Conservation (phyloP, 179 eudicot genomes). For the Camellia oleifera region DNA sequence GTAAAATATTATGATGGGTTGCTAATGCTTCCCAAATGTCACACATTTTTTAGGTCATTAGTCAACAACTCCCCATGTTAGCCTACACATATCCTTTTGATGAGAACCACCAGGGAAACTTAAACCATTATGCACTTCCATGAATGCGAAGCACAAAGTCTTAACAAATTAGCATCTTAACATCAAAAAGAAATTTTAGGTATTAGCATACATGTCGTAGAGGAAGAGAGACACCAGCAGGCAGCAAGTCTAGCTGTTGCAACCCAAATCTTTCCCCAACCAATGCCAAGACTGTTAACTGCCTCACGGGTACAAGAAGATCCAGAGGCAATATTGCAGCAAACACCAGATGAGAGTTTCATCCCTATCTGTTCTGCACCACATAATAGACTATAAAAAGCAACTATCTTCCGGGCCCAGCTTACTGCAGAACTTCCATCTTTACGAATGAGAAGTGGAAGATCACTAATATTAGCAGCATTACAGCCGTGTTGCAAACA, state of each 20-base stretch:
- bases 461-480: constrained; percentile 50
- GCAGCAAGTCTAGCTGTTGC: constrained; percentile 91
- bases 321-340: constrained; percentile 73
- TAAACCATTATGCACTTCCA: background rate
- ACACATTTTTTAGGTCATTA: too few species aligned
- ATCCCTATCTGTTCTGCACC: constrained; percentile 59
- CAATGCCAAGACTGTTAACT: constrained; percentile 86
- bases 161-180: background rate
- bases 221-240: constrained; percentile 93
- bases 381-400: constrained; percentile 82
- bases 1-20: too few species aligned
- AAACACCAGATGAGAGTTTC: constrained; percentile 76
- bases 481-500: constrained; percentile 69
- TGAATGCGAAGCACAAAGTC: background rate
- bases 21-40: too few species aligned
- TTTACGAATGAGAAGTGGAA: constrained; percentile 69
- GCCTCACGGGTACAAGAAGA: constrained; percentile 61
- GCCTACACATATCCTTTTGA: too few species aligned
- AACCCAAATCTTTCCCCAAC: constrained; percentile 95
- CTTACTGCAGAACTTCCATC: constrained; percentile 62
- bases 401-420: constrained; percentile 85
- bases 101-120: background rate
- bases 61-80: too few species aligned
- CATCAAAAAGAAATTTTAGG: background rate
- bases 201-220: constrained; percentile 75